Percentiles rank a stretch among this genome's conserved stretches.
Evolutionary conservation across 495 filamentous ascomycete species (phyloP).

Genomic region (Podospora sp.): DNA sequence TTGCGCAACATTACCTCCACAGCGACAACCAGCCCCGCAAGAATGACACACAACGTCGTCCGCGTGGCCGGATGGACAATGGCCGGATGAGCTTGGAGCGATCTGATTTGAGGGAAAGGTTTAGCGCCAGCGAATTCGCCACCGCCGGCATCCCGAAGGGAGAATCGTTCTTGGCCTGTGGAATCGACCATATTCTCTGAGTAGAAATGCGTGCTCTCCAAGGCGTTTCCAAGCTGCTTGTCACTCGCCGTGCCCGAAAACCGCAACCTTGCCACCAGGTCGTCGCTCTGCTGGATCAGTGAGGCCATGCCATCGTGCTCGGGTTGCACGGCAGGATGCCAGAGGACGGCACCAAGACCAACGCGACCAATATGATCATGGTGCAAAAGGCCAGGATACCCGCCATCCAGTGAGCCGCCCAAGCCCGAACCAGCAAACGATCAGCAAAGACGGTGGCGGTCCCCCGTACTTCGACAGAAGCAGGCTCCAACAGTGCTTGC

Average conservation of each 20-base stretch:
- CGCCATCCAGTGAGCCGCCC: constrained; percentile 21
- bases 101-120: neutral
- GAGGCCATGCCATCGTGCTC: constrained; percentile 8
- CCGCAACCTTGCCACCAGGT: constrained; percentile 3
- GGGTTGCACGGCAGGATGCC: constrained; percentile 18
- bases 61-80: constrained; percentile 17
- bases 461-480: neutral
- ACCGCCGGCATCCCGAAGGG: neutral
- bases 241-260: constrained; percentile 9
- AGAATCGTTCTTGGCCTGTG: neutral
- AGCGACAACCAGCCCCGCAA: constrained; percentile 14
- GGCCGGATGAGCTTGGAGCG: constrained; percentile 2
- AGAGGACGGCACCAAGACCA: neutral
- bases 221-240: neutral
- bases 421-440: constrained; percentile 15
- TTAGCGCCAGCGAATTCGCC: no score
- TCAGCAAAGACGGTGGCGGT: neutral
- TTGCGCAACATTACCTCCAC: constrained; percentile 21
- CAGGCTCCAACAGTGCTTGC: constrained; percentile 5
- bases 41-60: neutral
- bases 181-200: neutral
- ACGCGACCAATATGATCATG: constrained; percentile 1
- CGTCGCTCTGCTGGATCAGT: constrained; percentile 4
- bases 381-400: constrained; percentile 6
- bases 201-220: neutral